Conservation (phyloP, 1,284 basidiomycete genomes). For the Fomes fomentarius region DNA sequence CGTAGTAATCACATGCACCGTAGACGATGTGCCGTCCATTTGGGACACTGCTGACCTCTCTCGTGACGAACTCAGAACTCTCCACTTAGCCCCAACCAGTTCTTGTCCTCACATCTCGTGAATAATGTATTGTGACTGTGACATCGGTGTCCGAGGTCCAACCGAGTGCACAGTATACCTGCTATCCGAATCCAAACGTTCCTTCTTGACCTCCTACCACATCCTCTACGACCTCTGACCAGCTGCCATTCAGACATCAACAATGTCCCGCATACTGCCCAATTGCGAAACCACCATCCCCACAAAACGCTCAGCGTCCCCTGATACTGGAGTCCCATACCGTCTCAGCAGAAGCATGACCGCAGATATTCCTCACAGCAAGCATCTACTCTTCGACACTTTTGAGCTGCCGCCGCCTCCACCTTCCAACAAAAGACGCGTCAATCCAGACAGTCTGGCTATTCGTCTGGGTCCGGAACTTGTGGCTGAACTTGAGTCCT, state of each 20-base stretch:
- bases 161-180: no score
- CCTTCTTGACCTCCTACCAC: neutral
- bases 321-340: conserved; percentile 8
- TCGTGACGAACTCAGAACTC: conserved; percentile 5
- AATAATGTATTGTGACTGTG: neutral
- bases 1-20: conserved; percentile 23
- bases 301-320: conserved; percentile 15
- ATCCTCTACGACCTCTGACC: neutral
- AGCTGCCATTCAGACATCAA: neutral
- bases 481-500: conserved; percentile 66
- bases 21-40: conserved; percentile 16
- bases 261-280: conserved; percentile 9
- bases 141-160: conserved; percentile 13
- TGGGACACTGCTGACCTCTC: conserved; percentile 5
- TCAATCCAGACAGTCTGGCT: conserved; percentile 56
- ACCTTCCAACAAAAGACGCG: conserved; percentile 29
- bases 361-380: conserved; percentile 14
- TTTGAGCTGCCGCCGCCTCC: conserved; percentile 8
- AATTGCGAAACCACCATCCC: conserved; percentile 19
- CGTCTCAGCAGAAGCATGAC: conserved; percentile 22
- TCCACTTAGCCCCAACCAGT: neutral
- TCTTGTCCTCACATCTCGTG: neutral
- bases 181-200: no score
- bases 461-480: conserved; percentile 65
- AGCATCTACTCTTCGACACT: conserved; percentile 11